Conservation (phyloP, 169 alveolate species). For the Miamiensis avidus region DNA sequence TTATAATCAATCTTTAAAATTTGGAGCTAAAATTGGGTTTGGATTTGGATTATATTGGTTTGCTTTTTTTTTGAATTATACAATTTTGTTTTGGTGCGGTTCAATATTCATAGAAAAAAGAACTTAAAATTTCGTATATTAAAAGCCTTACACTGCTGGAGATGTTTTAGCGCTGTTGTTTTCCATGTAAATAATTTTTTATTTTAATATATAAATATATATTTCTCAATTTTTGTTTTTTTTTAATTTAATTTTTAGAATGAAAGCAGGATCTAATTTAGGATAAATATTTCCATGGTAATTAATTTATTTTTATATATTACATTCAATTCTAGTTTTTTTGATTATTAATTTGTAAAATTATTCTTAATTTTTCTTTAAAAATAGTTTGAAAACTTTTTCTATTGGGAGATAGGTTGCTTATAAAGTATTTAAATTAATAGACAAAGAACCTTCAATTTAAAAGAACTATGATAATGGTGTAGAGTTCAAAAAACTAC, state of each 20-base stretch:
- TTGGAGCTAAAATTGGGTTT: no score
- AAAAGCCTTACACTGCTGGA: slow-evolving; percentile 13
- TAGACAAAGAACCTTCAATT: background rate
- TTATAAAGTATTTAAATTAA: slow-evolving; percentile 15
- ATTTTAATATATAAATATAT: no score
- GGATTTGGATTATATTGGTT: no score
- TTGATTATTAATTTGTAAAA: no score
- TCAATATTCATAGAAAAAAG: slow-evolving; percentile 16
- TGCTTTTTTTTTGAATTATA: slow-evolving; percentile 27
- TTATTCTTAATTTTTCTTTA: slow-evolving; percentile 9
- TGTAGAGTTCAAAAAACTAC: slow-evolving; percentile 4
- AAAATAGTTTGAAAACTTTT: slow-evolving; percentile 1
- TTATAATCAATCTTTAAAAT: no score
- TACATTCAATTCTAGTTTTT: no score
- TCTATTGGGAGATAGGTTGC: background rate
- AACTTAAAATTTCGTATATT: background rate
- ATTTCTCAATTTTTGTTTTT: background rate
- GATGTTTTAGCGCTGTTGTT: slow-evolving; percentile 27
- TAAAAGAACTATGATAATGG: slow-evolving; percentile 1
- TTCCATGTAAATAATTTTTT: background rate
- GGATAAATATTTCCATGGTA: slow-evolving; percentile 1
- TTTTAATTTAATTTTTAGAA: background rate
- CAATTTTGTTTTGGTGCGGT: slow-evolving; percentile 38
- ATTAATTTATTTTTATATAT: slow-evolving; percentile 4
- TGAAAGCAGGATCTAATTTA: slow-evolving; percentile 13